Evolutionary conservation across 1,284 basidiomycete species (phyloP).

Genomic region (Thelephora terrestris): DNA sequence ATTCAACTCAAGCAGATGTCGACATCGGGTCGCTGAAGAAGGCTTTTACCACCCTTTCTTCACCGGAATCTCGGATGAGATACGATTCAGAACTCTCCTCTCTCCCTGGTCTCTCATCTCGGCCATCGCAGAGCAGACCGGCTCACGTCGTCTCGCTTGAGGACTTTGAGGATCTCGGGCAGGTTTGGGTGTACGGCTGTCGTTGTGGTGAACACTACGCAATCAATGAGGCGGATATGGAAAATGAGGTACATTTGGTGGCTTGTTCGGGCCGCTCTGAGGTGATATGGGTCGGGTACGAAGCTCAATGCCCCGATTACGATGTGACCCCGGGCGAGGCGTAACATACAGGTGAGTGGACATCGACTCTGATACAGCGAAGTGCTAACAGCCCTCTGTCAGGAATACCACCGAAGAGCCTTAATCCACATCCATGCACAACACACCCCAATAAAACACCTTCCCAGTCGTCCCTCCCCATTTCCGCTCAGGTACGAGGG

Average conservation of each 20-base stretch:
- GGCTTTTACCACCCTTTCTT: constrained; percentile 48
- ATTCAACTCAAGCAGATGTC: constrained; percentile 11
- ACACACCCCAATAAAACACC: constrained; percentile 92
- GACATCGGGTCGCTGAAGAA: constrained; percentile 50
- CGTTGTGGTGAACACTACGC: constrained; percentile 59
- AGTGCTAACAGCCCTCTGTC: too few species aligned
- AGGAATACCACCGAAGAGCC: too few species aligned
- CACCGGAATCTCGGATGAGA: constrained; percentile 30
- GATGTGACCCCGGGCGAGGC: too few species aligned
- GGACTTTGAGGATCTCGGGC: constrained; percentile 36
- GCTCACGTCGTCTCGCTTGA: constrained; percentile 29
- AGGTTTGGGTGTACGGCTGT: constrained; percentile 48
- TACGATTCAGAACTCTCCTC: constrained; percentile 34
- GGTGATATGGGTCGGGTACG: constrained; percentile 64
- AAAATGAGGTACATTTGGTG: constrained; percentile 54
- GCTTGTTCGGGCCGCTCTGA: constrained; percentile 32
- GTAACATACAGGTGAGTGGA: too few species aligned
- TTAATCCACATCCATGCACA: constrained; percentile 90
- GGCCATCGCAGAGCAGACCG: constrained; percentile 17
- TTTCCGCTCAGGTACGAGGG: too few species aligned
- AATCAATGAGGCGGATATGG: constrained; percentile 48
- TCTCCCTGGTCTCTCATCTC: not conserved
- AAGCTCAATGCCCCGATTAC: constrained; percentile 14
- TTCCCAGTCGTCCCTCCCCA: constrained; percentile 66
- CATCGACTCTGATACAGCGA: too few species aligned